phyloP scores from a whole-genome alignment of 805 yeast species.

The Zygosaccharomyces rouxii region DNA sequence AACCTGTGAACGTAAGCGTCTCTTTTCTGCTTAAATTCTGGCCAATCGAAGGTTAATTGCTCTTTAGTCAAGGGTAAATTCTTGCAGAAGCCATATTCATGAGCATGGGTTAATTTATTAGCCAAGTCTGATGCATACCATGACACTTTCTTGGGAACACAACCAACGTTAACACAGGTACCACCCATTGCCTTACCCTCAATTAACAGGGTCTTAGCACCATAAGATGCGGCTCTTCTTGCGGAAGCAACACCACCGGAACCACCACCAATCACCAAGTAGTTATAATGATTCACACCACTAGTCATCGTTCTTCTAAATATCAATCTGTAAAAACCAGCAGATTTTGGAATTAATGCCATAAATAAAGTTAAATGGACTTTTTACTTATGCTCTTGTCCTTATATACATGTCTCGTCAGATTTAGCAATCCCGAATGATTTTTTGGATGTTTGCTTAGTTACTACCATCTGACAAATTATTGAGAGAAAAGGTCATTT shows the following conservation, averaged over 20 bases:
- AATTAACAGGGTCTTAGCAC: conserved; percentile 79
- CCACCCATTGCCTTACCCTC: conserved; percentile 90
- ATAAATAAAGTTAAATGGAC: not conserved
- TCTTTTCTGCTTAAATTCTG: conserved; percentile 72
- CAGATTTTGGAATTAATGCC: not conserved
- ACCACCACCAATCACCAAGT: conserved; percentile 96
- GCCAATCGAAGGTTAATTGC: conserved; percentile 74
- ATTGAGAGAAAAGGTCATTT: not conserved
- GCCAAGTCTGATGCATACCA: conserved; percentile 97
- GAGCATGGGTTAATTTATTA: conserved; percentile 63
- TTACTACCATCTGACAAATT: not conserved
- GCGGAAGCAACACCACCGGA: conserved; percentile 99
- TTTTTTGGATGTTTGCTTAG: not conserved
- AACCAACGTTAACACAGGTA: conserved; percentile 98
- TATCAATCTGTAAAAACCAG: conserved; percentile 8
- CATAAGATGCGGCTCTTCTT: conserved; percentile 90
- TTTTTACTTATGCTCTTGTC: not conserved
- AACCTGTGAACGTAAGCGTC: conserved; percentile 86
- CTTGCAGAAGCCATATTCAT: conserved; percentile 75
- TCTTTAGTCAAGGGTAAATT: conserved; percentile 47
- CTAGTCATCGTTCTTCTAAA: conserved; percentile 50
- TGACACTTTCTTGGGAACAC: conserved; percentile 98
- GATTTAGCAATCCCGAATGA: not conserved
- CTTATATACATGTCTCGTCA: not conserved
- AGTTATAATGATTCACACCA: conserved; percentile 64